Evolutionary conservation across 805 yeast genomes (phyloP), one percentile per base, ranked within the genome.

Genomic region (Pichia exigua): DNA sequence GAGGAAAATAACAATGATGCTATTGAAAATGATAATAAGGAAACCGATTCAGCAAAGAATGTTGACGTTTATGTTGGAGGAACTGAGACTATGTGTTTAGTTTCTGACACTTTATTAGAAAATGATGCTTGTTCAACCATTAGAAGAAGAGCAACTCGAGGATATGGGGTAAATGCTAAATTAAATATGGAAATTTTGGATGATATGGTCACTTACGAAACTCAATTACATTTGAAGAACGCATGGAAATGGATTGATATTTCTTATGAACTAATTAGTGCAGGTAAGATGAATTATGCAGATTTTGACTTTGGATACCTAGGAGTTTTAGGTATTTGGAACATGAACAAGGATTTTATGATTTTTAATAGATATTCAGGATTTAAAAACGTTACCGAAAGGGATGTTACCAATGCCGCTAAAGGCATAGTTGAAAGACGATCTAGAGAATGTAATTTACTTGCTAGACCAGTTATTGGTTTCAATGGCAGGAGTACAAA

Each of bases 221-320:
- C 82, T 45, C 76, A 72, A 48, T 69, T 71, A n/a, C 85, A 79
- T 55, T 69, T 85, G 47, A 72, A 85, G 54, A 84, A 87, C 59
- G 85, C 95, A 0, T 92, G 98, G 98, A 82, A 85, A 62, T 92
- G 98, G 98, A 69, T 92, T 32, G 78, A 81, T 1, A 78, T 87
- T 47, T 88, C 95, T 0, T 76, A 79, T 49, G 79, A 78, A 42
- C 75, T 87, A 1, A 81, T 81, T 4, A 76, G 75, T 20, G 78
- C 82, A 47, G 85, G 87, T 0, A 71, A 83, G 1, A 84, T 87
- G 85, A 71, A 79, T 3, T 75, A 85, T 6, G 82, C 81, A 24
- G 83, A 79, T 18, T 70, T 88, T 40, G 97, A 92, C 62, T 73
- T 92, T 32, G 91, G 95, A 1, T 90, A 79, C 63, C 84, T 86